These are phyloP conservation scores for Geotrichum fermentans DNA, from an alignment of 1,139 yeast species.

Conservation along the genomic window DNA sequence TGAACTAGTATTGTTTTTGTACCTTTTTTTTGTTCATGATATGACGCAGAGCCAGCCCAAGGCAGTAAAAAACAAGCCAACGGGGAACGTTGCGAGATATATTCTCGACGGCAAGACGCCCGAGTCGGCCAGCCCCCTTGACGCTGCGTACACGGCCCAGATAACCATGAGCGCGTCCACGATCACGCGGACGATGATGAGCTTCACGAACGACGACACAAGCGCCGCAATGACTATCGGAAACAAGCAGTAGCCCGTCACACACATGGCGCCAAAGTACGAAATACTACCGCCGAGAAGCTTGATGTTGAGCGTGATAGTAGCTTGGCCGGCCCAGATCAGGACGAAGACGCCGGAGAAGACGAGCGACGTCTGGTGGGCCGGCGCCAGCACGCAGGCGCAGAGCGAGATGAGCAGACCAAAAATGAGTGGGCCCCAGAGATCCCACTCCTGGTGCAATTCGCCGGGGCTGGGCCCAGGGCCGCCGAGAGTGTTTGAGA, in stretches of 20 bases:
- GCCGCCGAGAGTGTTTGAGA: not conserved
- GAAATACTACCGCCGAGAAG: conserved; percentile 67
- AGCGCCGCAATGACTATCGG: conserved; percentile 66
- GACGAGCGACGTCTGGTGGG: conserved; percentile 42
- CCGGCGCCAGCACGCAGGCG: conserved; percentile 42
- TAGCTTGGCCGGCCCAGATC: conserved; percentile 51
- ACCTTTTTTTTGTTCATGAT: conserved; percentile 40
- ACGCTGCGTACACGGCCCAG: conserved; percentile 73
- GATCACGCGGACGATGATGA: conserved; percentile 52
- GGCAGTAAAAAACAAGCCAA: conserved; percentile 64
- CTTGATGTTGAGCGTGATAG: conserved; percentile 63
- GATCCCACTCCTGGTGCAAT: conserved; percentile 17
- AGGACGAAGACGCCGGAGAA: conserved; percentile 62
- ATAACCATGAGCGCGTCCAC: conserved; percentile 50
- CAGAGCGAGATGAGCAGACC: conserved; percentile 57
- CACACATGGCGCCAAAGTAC: conserved; percentile 73
- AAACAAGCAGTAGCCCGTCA: conserved; percentile 75
- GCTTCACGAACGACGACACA: conserved; percentile 50
- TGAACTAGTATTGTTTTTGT: too few species aligned
- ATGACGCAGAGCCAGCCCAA: conserved; percentile 76
- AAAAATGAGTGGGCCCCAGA: conserved; percentile 81
- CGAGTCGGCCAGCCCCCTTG: conserved; percentile 58
- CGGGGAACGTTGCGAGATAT: conserved; percentile 70
- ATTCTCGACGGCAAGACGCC: conserved; percentile 68
- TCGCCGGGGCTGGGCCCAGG: not conserved